Base-by-base conservation (phyloP, 192 early-diverging fungal species). In the Gonapodya sp. region DNA sequence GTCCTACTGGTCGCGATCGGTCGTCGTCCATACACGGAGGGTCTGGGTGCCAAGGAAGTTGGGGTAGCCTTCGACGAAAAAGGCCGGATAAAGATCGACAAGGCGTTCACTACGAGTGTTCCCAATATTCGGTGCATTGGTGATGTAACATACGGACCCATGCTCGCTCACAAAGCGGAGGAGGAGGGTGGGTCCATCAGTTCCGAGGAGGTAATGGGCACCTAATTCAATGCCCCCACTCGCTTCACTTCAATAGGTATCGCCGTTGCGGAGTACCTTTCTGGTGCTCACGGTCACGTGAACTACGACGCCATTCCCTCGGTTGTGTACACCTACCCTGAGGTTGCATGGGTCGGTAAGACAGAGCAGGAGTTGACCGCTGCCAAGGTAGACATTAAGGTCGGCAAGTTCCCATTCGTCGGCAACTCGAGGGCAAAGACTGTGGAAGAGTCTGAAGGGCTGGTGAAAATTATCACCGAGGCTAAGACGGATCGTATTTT, bases 101-200 rank as follows among this genome's bases (percentile, higher is more conserved):
- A 89, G 74, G 91, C 93, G 77, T 94, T 94, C 87, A 92, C 93
- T 86, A 98, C 97, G 79, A 91, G 92, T 36, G 92, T 96, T 79
- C 84, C 93, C 80, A 91, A 91, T 87, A 95, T 99, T 85, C 92
- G 94, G 81, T 96, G 95, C 81, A 97, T 99, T 84, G 97, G 97
- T 85, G 97, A 99, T 87, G 97, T 93, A 72, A 97, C 96, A 80
- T 91, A 93, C 80, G 97, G 97, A 80, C 93, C 96, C 78, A 99
- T 99, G 97, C 92, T 99, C 85, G 97, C 97, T 31, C 97, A 99
- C 94, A 99, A 99, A 91, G 96, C 97, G 73, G 97, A 99, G 87
- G 97, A 99, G 87, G 97, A 99, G 86, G 96, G 96, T 85, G n/a
- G 18, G 83, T 18, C 32, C 31, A 0, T 35, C 16, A 14, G 46